Conservation (phyloP, 202 grass and related monocot genomes). For the Panicum hallii region DNA sequence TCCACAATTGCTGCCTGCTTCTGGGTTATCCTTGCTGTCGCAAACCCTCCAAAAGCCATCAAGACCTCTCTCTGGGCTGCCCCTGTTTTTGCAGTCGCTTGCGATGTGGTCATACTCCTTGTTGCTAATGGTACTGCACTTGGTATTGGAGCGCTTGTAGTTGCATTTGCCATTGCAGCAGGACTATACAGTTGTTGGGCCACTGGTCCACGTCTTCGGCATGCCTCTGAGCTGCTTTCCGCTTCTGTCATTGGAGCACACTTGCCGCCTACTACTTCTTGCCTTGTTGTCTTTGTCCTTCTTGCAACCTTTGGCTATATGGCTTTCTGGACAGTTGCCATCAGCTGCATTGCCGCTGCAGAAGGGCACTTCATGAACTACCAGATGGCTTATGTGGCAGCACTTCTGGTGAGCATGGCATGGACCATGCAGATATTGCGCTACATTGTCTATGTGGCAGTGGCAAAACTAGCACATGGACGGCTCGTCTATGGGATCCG, state of each 20-base stretch:
- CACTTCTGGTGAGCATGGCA: conserved; percentile 75
- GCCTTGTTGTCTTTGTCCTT: conserved; percentile 46
- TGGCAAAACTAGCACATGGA: conserved; percentile 70
- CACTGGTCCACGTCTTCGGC: conserved; percentile 64
- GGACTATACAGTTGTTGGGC: conserved; percentile 89
- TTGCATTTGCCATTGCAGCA: conserved; percentile 61
- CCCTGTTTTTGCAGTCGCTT: conserved; percentile 60
- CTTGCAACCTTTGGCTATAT: conserved; percentile 62
- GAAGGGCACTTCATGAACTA: conserved; percentile 59
- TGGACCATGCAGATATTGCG: conserved; percentile 96
- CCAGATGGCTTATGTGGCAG: conserved; percentile 55
- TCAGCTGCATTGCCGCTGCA: conserved; percentile 69
- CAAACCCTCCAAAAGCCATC: conserved; percentile 66
- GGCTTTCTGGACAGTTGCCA: conserved; percentile 81
- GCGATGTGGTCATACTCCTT: conserved; percentile 70
- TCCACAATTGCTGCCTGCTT: conserved; percentile 67
- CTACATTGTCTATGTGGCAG: conserved; percentile 67
- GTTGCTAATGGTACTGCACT: conserved; percentile 63
- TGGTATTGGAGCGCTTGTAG: conserved; percentile 59
- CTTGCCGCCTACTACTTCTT: conserved; percentile 49
- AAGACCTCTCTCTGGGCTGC: conserved; percentile 75
- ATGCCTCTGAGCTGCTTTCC: conserved; percentile 72
- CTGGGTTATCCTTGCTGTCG: conserved; percentile 67
- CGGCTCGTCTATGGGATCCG: conserved; percentile 55
- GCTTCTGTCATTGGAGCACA: conserved; percentile 54